Evolutionary conservation across 2,329 filamentous ascomycete species (phyloP), one percentile per base, ranked within the genome.

Genomic region (Ceratocystis cacaofunesta): DNA sequence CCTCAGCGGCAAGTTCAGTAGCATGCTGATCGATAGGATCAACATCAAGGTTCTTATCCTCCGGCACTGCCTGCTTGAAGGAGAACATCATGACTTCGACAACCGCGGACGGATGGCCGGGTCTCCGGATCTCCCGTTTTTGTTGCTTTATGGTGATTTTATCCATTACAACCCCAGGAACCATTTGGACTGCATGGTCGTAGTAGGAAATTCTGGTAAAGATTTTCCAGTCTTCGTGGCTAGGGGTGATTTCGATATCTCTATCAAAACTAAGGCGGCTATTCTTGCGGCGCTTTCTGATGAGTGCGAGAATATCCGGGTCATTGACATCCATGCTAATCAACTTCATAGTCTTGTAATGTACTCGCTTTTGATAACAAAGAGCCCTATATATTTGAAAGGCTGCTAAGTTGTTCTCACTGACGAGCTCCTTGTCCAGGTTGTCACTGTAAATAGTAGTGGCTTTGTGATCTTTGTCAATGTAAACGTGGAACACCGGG

Each of bases 251-350:
- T 10, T 8, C 19, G 8, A 50, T 50, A 2, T 50, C 19, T 8
- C 1, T 8, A 41, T 15, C 3, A 8, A 3, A 22, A 1, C 12
- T 5, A 22, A 12, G 3, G 48, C 7, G 17, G 0, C 10, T 4
- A 22, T 1, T 41, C 36, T 5, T 25, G 6, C 17, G 48, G 22
- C 25, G 4, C 3, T 22, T 22, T 8, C n/a, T 50, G 22, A 22
- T 22, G 17, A n/a, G 1, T 10, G 0, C 8, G 48, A 2, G n/a
- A 5, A 1, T 19, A 25, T 1, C 1, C 19, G 8, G 6, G 2
- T 50, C 48, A 6, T 22, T 4, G 17, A 50, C 19, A 50, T 50
- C 48, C 8, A 50, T 50, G 17, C 1, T 7, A 19, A 22, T 1
- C 48, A 2, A 5, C 48, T 50, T 3, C 48, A 50, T 50, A 3